A percentile compares a stretch with the other conserved stretches of the same genome.
Conservation (phyloP, 2,329 filamentous ascomycete genomes). For the Hypoxylon sp. region DNA sequence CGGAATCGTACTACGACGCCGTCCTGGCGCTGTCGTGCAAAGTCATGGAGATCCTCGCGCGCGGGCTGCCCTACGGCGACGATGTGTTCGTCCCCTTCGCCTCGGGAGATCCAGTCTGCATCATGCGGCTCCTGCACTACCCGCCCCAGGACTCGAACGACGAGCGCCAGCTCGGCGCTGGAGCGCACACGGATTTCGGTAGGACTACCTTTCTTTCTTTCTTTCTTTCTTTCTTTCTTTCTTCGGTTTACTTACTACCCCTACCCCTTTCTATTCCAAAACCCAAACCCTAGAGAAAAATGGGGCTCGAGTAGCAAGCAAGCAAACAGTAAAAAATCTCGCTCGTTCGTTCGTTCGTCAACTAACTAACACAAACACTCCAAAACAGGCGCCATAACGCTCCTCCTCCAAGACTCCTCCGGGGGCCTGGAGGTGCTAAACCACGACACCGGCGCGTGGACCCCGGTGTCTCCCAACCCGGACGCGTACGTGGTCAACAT, state of each 20-base stretch:
- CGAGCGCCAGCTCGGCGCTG: constrained; percentile 35
- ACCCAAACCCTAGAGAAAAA: too few relatives aligned
- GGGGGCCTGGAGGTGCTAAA: constrained; percentile 38
- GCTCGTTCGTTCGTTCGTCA: too few relatives aligned
- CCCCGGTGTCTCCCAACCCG: constrained; percentile 32
- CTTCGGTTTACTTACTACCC: not conserved
- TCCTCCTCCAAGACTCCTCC: constrained; percentile 37
- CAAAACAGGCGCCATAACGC: constrained; percentile 42
- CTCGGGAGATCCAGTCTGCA: constrained; percentile 38
- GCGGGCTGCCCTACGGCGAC: constrained; percentile 35
- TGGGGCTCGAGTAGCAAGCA: too few relatives aligned
- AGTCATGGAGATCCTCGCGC: constrained; percentile 39
- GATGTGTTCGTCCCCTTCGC: constrained; percentile 37
- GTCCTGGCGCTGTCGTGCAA: constrained; percentile 31
- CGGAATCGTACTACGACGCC: constrained; percentile 35
- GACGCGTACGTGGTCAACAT: constrained; percentile 40
- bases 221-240: not conserved
- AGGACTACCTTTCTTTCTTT: not conserved
- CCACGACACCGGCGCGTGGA: constrained; percentile 24
- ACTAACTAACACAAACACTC: too few relatives aligned
- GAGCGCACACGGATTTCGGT: constrained; percentile 42
- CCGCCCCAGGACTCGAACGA: constrained; percentile 34
- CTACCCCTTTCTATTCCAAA: too few relatives aligned
- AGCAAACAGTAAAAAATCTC: not conserved
- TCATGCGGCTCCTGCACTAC: constrained; percentile 37